Evolutionary conservation across 2,329 filamentous ascomycete genomes (phyloP).

Genomic region (Samsoniella hepiali): DNA sequence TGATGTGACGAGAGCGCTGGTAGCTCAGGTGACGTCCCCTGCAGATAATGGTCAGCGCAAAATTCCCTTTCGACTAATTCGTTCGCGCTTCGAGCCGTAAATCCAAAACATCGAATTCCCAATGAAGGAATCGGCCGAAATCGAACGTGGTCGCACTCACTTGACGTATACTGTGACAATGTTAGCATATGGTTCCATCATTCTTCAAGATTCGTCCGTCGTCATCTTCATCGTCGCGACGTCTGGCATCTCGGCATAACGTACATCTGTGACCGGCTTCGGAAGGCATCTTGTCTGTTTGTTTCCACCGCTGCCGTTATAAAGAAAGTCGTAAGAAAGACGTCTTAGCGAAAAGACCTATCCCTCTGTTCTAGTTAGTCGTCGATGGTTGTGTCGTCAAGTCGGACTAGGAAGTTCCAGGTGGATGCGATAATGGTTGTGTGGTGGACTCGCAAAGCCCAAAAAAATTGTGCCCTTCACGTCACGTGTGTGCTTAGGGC

Average conservation of each 20-base stretch:
- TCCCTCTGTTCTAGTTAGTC: constrained; percentile 25
- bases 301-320: constrained; percentile 40
- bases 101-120: constrained; percentile 19
- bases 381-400: constrained; percentile 20
- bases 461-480: constrained; percentile 19
- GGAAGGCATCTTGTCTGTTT: constrained; percentile 75
- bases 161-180: constrained; percentile 74
- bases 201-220: constrained; percentile 11
- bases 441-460: constrained; percentile 18
- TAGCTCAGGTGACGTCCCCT: constrained; percentile 99
- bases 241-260: constrained; percentile 37
- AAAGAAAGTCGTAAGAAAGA: constrained; percentile 37
- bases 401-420: constrained; percentile 20
- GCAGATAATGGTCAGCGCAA: constrained; percentile 20
- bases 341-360: constrained; percentile 47
- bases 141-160: constrained; percentile 54
- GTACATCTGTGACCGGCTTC: constrained; percentile 86
- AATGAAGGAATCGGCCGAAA: constrained; percentile 24
- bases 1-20: constrained; percentile 90
- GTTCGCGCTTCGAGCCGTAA: background rate
- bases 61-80: background rate
- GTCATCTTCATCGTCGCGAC: background rate
- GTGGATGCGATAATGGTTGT: constrained; percentile 23
- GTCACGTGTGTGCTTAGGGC: constrained; percentile 19
- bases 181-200: constrained; percentile 36